phyloP scores from a whole-genome alignment of 2,329 filamentous ascomycete genomes.

The Clonostachys sp. region DNA sequence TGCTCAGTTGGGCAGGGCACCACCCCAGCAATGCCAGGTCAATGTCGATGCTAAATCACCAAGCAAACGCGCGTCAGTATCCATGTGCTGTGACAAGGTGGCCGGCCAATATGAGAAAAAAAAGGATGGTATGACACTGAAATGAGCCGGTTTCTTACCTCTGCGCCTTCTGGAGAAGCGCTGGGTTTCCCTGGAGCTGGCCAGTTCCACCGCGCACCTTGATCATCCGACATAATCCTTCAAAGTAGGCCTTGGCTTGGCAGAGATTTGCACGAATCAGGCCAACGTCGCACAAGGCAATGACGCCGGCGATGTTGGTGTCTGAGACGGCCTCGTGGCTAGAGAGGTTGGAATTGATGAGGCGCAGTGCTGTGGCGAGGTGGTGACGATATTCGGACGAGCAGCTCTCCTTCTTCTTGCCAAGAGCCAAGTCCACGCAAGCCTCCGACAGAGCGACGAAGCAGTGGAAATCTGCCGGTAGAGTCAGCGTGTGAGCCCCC shows the following conservation, averaged over 20 bases:
- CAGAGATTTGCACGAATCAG: slow-evolving; percentile 11
- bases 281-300: slow-evolving; percentile 15
- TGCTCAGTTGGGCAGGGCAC: background rate
- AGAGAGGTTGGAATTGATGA: slow-evolving; percentile 19
- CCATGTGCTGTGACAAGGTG: background rate
- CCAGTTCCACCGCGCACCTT: slow-evolving; percentile 20
- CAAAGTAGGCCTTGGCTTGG: slow-evolving; percentile 17
- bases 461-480: slow-evolving; percentile 16
- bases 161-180: slow-evolving; percentile 4
- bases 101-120: background rate
- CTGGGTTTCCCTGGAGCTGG: slow-evolving; percentile 4
- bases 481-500: background rate
- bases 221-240: slow-evolving; percentile 19
- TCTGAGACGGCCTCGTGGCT: slow-evolving; percentile 13
- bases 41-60: slow-evolving; percentile 4
- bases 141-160: background rate
- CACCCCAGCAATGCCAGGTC: slow-evolving; percentile 4
- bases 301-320: slow-evolving; percentile 16
- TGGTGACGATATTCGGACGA: slow-evolving; percentile 12
- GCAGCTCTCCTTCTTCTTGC: background rate
- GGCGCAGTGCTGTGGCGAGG: slow-evolving; percentile 12
- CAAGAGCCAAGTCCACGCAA: slow-evolving; percentile 1
- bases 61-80: background rate
- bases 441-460: slow-evolving; percentile 11
- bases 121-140: background rate